Evolutionary conservation across 805 yeast genomes (phyloP).

Genomic region (Wickerhamomyces bovis): DNA sequence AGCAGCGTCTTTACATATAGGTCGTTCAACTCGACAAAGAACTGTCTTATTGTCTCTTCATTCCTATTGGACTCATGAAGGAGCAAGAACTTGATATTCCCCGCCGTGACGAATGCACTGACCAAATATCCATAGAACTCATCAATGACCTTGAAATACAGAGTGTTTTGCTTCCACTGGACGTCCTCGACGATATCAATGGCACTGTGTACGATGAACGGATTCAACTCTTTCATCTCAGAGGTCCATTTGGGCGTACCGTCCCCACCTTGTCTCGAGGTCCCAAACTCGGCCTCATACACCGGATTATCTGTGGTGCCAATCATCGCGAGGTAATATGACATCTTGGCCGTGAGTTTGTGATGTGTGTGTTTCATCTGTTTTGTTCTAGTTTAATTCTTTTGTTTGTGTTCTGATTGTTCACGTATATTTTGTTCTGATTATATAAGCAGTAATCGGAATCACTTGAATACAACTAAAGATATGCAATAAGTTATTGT

Average conservation of each 20-base stretch:
- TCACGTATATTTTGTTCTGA: no score
- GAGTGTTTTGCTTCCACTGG: constrained; percentile 67
- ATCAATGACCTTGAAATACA: constrained; percentile 75
- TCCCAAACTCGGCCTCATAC: constrained; percentile 82
- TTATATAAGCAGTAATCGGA: no score
- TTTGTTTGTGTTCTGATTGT: no score
- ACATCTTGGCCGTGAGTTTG: constrained; percentile 37
- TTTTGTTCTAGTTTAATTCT: no score
- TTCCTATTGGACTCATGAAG: constrained; percentile 46
- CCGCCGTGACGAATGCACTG: constrained; percentile 84
- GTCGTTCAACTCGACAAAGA: constrained; percentile 81
- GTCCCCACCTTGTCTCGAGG: constrained; percentile 59
- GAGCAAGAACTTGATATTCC: constrained; percentile 76
- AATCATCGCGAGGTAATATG: constrained; percentile 84
- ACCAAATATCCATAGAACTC: constrained; percentile 76
- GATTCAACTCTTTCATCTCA: constrained; percentile 72
- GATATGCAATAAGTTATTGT: no score
- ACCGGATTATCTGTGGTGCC: constrained; percentile 84
- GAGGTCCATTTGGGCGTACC: constrained; percentile 42
- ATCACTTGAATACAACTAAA: no score
- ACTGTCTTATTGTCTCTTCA: constrained; percentile 76
- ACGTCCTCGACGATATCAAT: constrained; percentile 86
- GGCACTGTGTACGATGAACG: constrained; percentile 84
- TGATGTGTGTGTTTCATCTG: no score
- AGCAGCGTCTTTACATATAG: constrained; percentile 77